Evolutionary conservation across 2,329 filamentous ascomycete species (phyloP).

Genomic region (Tympanopsis confertula): DNA sequence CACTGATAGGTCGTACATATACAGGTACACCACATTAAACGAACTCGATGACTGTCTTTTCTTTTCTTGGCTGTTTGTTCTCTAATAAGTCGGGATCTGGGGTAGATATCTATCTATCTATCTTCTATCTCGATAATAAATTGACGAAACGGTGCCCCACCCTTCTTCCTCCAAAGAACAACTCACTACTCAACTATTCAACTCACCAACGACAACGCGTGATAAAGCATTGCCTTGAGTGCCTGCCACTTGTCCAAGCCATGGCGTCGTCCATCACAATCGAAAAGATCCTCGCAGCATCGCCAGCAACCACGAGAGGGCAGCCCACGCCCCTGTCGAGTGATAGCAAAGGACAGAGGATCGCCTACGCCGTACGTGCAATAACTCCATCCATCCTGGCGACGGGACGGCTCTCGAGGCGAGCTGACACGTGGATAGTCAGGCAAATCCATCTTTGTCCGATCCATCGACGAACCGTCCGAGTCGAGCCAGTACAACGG

Average conservation of each 20-base stretch:
- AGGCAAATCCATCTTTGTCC: slow-evolving; percentile 91
- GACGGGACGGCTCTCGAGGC: background rate
- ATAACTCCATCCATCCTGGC: background rate
- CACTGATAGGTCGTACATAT: too few relatives aligned
- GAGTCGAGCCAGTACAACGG: slow-evolving; percentile 80
- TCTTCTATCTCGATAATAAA: background rate
- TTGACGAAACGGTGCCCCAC: background rate
- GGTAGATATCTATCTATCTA: background rate
- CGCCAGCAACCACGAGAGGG: slow-evolving; percentile 72
- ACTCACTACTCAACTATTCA: too few relatives aligned
- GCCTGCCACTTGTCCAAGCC: background rate
- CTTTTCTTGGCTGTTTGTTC: too few relatives aligned
- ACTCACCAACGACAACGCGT: too few relatives aligned
- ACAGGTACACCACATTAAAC: too few relatives aligned
- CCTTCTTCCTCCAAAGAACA: background rate
- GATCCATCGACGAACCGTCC: slow-evolving; percentile 82
- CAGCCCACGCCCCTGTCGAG: slow-evolving; percentile 80
- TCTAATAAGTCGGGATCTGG: too few relatives aligned
- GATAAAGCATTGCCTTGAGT: background rate
- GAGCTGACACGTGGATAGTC: slow-evolving; percentile 43
- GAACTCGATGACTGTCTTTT: too few relatives aligned
- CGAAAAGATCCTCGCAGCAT: slow-evolving; percentile 69
- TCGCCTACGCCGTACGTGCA: slow-evolving; percentile 74
- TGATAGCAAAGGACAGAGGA: slow-evolving; percentile 78
- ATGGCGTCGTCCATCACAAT: slow-evolving; percentile 28